Evolutionary conservation across 1,284 basidiomycete species (phyloP).

Genomic region (Sporisorium exsertum): DNA sequence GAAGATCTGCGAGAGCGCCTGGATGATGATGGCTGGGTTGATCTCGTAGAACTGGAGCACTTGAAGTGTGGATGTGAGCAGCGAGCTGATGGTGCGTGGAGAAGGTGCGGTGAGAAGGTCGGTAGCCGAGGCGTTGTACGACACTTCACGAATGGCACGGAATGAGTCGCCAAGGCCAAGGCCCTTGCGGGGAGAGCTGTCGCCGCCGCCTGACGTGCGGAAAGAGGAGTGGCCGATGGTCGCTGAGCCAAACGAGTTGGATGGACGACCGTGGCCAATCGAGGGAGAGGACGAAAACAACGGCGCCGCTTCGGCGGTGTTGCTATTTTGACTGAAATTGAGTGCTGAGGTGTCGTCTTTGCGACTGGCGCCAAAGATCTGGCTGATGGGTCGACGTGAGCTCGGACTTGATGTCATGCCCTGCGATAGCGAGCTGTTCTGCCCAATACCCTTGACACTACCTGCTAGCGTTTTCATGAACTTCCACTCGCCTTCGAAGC

Average conservation of each 20-base stretch:
- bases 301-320: slow-evolving; percentile 8
- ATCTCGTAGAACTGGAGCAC: slow-evolving; percentile 87
- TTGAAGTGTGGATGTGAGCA: slow-evolving; percentile 88
- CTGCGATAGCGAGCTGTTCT: slow-evolving; percentile 22
- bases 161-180: slow-evolving; percentile 30
- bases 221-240: slow-evolving; percentile 29
- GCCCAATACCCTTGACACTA: slow-evolving; percentile 54
- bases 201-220: slow-evolving; percentile 13
- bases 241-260: slow-evolving; percentile 18
- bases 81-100: slow-evolving; percentile 79
- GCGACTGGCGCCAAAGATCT: slow-evolving; percentile 47
- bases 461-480: slow-evolving; percentile 61
- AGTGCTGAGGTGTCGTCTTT: slow-evolving; percentile 10
- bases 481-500: slow-evolving; percentile 94
- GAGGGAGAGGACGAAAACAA: slow-evolving; percentile 29
- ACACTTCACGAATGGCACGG: slow-evolving; percentile 40
- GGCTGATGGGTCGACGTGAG: slow-evolving; percentile 50
- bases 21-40: slow-evolving; percentile 88
- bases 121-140: slow-evolving; percentile 43
- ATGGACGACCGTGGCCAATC: slow-evolving; percentile 33
- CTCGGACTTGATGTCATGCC: slow-evolving; percentile 36
- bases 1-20: slow-evolving; percentile 93
- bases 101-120: slow-evolving; percentile 51
- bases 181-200: slow-evolving; percentile 27
- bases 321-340: neutral